Evolutionary conservation across 2,329 filamentous ascomycete genomes (phyloP), one percentile per base, ranked within the genome.

Genomic region (Sporothrix pseudoabietina): DNA sequence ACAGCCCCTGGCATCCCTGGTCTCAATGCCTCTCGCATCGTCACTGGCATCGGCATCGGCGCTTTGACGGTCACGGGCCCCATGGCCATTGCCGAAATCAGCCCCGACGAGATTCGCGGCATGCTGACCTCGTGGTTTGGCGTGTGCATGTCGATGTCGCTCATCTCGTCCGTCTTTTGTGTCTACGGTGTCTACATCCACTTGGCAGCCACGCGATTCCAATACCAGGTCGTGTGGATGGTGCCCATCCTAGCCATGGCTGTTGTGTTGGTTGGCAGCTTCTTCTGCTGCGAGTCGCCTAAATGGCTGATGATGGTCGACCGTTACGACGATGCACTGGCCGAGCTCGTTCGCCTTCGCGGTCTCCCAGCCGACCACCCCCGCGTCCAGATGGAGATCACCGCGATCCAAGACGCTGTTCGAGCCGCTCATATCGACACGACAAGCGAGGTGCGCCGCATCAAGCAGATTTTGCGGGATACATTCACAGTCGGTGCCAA

Each of bases 21-120:
- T 4, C 82, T 82, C 73, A 83, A 84, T 65, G 82, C 79, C 9
- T 82, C 80, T 10, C 81, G 83, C 14, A 80, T 81, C 2, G 76
- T 78, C 22, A 77, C 79, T 2, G 81, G 80, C 8, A 74, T 82
- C 16, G 80, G 82, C 41, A 79, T 83, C 5, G 82, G 83, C 10
- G 79, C 82, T 69, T 80, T 81, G 9, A 82, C 81, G 3, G 82
- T 82, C 71, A 80, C 84, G 52, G 82, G 85, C n/a, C 84, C 84
- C 66, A 82, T 85, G 77, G 85, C 82, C 76, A 80, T 79, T 35
- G 80, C 81, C 30, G 84, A 86, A 78, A 84, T 84, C 81, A 80
- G 83, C 0, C 85, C 85, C 19, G 85, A 84, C 71, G 77, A 83
- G 30, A 80, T 85, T 54, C 82, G 84, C 55, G 84, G 83, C 10